Evolutionary conservation across 129 eudicot genomes (phyloP).

Genomic region (Solidago caesia): DNA sequence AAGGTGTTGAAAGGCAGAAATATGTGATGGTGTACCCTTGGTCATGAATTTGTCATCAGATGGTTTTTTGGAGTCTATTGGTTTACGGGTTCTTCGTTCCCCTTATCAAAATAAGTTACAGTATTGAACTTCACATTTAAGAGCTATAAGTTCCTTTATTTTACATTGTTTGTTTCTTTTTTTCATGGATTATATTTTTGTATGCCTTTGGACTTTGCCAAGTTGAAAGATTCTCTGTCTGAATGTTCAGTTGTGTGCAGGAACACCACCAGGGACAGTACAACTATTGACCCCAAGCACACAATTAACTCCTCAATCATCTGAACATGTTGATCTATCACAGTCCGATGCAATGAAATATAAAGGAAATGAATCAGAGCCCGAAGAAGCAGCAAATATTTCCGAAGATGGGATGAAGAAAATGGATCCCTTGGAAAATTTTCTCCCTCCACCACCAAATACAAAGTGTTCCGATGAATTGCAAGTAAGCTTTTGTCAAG

Average conservation of each 20-base stretch:
- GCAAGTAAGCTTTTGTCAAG: conserved; percentile 53
- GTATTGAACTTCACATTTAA: not conserved
- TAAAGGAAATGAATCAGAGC: conserved; percentile 45
- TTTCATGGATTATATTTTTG: not conserved
- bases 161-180: not conserved
- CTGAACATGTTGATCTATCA: conserved; percentile 41
- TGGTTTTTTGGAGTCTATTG: not conserved
- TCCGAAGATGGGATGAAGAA: conserved; percentile 41
- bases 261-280: conserved; percentile 46
- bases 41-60: not conserved
- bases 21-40: not conserved
- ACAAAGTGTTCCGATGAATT: conserved; percentile 75
- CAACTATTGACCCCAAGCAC: conserved; percentile 41
- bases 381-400: conserved; percentile 34
- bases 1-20: not conserved
- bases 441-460: conserved; percentile 78
- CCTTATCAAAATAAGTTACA: not conserved
- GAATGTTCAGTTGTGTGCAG: conserved; percentile 33
- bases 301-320: conserved; percentile 55
- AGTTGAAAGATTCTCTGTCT: not conserved
- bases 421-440: conserved; percentile 54
- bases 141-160: not conserved
- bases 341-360: conserved; percentile 42
- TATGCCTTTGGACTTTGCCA: not conserved
- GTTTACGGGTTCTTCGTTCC: not conserved